Evolutionary conservation across 2,329 filamentous ascomycete species (phyloP), one percentile per base, ranked within the genome.

Genomic region (Pyrenophora seminiperda): DNA sequence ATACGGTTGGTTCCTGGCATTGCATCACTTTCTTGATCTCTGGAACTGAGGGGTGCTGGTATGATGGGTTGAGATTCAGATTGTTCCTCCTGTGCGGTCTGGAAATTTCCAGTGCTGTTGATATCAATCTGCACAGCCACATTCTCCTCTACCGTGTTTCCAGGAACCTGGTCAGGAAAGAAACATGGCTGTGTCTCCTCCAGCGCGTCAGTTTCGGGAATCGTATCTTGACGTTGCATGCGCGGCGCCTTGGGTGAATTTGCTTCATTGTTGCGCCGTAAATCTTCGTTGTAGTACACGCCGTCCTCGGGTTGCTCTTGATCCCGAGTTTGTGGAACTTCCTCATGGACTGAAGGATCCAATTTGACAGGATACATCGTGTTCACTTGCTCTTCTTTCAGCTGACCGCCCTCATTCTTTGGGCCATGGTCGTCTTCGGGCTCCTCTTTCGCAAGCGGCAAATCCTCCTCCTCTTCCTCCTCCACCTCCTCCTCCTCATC

Each of bases 21-120:
- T 9, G 34, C 32, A 36, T 61, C 55, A 20, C 56, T 62, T 17
- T 48, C 55, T 17, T 54, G 50, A 4, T 63, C 57, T 37, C 53
- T 59, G 7, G 56, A 58, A 20, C 48, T 54, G 11, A 47, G 36
- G n/a, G 37, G 57, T 20, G 42, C 53, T 1, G 34, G 41, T 27
- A 50, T 47, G 15, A 59, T 66, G 50, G 15, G 31, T 15, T 62
- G 54, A 9, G 63, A 69, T 5, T 50, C 54, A 13, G 68, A 67
- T 6, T 71, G 59, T 36, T 76, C 69, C 33, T 76, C 74, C 38
- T 65, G 68, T 14, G 75, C 76, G n/a, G 75, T 70, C 7, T 65
- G 53, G 15, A 63, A 69, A 3, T 34, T 42, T 13, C 58, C 60
- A 3, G 58, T 66, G 37, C 56, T 66, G 19, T 63, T 61, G 5